Base-by-base conservation (phyloP, 192 early-diverging fungal species). In the Coemansia sp. region DNA sequence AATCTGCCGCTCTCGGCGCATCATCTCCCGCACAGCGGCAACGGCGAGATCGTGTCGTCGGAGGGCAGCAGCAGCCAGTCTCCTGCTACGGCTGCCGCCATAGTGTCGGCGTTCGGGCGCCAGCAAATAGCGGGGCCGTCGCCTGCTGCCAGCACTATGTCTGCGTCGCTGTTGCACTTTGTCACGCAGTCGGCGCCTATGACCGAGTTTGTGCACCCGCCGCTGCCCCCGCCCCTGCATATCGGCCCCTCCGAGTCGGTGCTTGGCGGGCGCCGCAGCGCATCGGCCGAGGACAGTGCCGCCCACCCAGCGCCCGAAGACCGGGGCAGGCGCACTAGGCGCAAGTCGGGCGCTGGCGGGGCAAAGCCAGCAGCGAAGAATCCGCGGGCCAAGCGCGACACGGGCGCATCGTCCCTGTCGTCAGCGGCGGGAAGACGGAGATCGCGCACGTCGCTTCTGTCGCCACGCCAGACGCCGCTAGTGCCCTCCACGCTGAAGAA, bases 1-100 rank as follows among this genome's bases (percentile, higher is more conserved):
- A 83, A 83, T 60, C 63, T 83, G 66, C 75, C 80, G 15, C 41
- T 66, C n/a, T 83, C 80, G 2, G 80, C 80, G 0, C 80, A 83
- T 50, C 75, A 83, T 51, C 50, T 83, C 62, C 75, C 80, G 34
- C 70, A 76, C 64, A 67, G 63, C 67, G 70, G 42, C 60, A 60
- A 60, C 12, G 79, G 74, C 60, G 74, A 73, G 10, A 70, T 76
- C 8, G 48, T 76, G 17, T 32, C 41, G 0, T 14, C 66, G 9
- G 39, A 57, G 12, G 17, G 44, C 1, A 34, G 36, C 57, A 19
- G 27, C 58, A n/a, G n/a, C n/a, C 23, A 59, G 38, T 57, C 66
- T 2, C 15, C 29, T 17, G 11, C 51, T 23, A 41, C 34, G 8
- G 5, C 32, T 0, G 19, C 59, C 2, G 44, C 36, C 6, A 44